These are phyloP conservation scores for Fonsecaea monophora DNA, from an alignment of 2,329 filamentous ascomycete genomes.

Conservation along the genomic window DNA sequence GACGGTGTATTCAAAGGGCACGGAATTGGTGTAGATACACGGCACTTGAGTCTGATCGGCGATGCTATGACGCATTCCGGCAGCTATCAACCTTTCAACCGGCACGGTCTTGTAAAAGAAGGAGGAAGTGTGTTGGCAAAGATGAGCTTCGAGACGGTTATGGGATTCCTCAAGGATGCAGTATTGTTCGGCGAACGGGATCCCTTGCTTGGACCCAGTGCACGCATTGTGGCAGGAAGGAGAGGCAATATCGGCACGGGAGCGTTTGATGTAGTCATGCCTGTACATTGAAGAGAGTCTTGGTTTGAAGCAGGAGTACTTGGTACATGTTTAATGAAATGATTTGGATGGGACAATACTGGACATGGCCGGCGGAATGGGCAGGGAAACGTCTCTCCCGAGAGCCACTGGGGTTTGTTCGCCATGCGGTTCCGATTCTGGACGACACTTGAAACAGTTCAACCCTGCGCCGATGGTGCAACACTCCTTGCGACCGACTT, in stretches of 20 bases:
- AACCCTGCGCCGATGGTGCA: neutral
- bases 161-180: slow-evolving; percentile 91
- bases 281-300: slow-evolving; percentile 31
- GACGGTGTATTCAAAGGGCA: slow-evolving; percentile 84
- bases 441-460: neutral
- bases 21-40: slow-evolving; percentile 88
- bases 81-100: slow-evolving; percentile 88
- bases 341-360: neutral
- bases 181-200: slow-evolving; percentile 90
- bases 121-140: slow-evolving; percentile 93
- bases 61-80: slow-evolving; percentile 98
- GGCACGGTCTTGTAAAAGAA: slow-evolving; percentile 78
- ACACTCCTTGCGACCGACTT: neutral
- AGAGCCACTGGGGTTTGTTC: neutral
- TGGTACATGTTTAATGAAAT: neutral
- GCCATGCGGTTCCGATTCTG: neutral
- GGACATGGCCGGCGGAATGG: neutral
- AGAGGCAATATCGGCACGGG: slow-evolving; percentile 87
- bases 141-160: slow-evolving; percentile 99
- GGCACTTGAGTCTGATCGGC: slow-evolving; percentile 93
- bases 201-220: slow-evolving; percentile 82
- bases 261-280: slow-evolving; percentile 79
- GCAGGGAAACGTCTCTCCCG: neutral
- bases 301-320: neutral
- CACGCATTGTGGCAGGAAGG: slow-evolving; percentile 85